Evolutionary conservation across 2,329 filamentous ascomycete species (phyloP), one percentile per base, ranked within the genome.

Genomic region (Claviceps sp.): DNA sequence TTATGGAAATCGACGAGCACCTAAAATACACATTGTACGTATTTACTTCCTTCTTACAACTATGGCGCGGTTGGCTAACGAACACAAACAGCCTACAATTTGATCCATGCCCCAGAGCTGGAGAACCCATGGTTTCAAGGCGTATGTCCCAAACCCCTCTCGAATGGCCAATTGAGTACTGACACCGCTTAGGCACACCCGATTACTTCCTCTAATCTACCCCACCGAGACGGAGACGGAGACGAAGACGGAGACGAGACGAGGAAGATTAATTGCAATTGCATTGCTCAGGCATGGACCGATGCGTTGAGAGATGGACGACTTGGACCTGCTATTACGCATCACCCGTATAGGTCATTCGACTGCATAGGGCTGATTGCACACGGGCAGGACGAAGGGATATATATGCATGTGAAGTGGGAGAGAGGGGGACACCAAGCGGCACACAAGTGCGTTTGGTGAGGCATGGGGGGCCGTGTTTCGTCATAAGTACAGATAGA

Each of bases 1-100:
- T 98, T 69, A 98, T 98, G 93, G 93, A 97, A 72, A 98, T 98
- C 70, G 93, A 97, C 60, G 93, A 98, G 73, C 90, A 97, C 70
- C 75, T 98, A 67, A 97, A 98, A 77, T 98, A 97, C 73, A 97
- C 93, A 65, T 97, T 98, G 91, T 96, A 79, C 71, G 89, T 83
- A 37, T 34, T 20, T 52, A 4, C 16, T n/a, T 46, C 18, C 1
- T 46, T 46, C 20, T 42, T 22, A 2, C 18, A 4, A 4, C 13
- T 13, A 1, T 20, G 30, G 30, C 30, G 2, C 40, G n/a, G 41
- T 34, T 9, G 56, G 56, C 63, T 70, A 59, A 69, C 56, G 22
- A 47, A 38, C 30, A 38, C 14, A 5, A 54, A 20, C 63, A 98
- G 93, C 85, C 75, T 98, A 72, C 93, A 98, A 84, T 98, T 97